Conservation (phyloP, 2,329 filamentous ascomycete species). For the Aspergillus fumigatiaffinis region DNA sequence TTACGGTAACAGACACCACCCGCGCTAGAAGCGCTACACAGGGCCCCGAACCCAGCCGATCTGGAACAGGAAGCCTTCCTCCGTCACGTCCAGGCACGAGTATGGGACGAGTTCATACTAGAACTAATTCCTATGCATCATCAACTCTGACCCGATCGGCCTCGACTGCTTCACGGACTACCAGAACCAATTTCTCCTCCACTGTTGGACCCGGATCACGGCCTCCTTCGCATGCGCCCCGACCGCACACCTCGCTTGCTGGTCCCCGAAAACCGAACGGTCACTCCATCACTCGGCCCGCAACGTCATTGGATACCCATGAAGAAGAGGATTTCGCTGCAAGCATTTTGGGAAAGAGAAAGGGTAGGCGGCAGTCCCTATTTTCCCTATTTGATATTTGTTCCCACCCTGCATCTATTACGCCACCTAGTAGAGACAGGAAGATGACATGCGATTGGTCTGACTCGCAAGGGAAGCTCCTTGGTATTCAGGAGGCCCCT, state of each 20-base stretch:
- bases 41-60: conserved; percentile 40
- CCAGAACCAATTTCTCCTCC: conserved; percentile 51
- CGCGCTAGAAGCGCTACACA: conserved; percentile 48
- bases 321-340: conserved; percentile 32
- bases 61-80: conserved; percentile 19
- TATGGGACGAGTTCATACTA: conserved; percentile 42
- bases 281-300: conserved; percentile 38
- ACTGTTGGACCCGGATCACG: conserved; percentile 55
- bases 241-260: conserved; percentile 52
- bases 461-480: neutral
- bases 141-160: conserved; percentile 36
- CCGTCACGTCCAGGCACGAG: conserved; percentile 31
- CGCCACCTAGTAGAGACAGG: neutral
- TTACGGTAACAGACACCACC: conserved; percentile 43
- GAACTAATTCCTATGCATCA: conserved; percentile 32
- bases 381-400: conserved; percentile 21
- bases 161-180: conserved; percentile 43
- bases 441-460: neutral
- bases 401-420: neutral
- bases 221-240: conserved; percentile 42
- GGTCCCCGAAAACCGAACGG: conserved; percentile 48
- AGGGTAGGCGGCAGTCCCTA: conserved; percentile 48
- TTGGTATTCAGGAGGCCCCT: neutral
- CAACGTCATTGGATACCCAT: conserved; percentile 41
- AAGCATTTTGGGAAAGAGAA: conserved; percentile 44